phyloP scores from a whole-genome alignment of 768 basidiomycete genomes.

The Russula abietina region DNA sequence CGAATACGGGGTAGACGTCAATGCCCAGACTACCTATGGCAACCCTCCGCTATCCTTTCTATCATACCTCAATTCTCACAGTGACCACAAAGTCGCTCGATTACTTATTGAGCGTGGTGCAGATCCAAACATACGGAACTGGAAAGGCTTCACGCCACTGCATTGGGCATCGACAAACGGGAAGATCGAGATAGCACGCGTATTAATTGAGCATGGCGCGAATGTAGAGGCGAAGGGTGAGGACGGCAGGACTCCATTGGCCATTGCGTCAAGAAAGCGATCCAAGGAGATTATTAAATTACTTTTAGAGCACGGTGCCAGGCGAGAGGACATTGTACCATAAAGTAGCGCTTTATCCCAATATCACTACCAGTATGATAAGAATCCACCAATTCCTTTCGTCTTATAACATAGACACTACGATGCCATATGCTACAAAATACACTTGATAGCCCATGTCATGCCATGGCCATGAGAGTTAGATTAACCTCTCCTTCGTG shows the following conservation, averaged over 20 bases:
- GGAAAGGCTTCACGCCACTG: neutral
- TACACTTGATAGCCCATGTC: too few relatives aligned
- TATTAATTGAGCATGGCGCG: neutral
- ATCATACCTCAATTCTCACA: accelerated
- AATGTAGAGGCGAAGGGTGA: neutral
- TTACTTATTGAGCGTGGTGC: neutral
- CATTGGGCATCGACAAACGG: neutral
- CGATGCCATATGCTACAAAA: too few relatives aligned
- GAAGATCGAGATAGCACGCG: neutral
- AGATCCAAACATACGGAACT: neutral
- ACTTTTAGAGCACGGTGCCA: neutral
- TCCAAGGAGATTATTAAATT: neutral
- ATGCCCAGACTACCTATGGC: neutral
- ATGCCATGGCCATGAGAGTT: too few relatives aligned
- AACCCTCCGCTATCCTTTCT: neutral
- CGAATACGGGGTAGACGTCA: neutral
- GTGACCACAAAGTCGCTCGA: neutral
- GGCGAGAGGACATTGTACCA: neutral
- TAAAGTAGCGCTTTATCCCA: too few relatives aligned
- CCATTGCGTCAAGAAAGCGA: neutral
- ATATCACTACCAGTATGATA: too few relatives aligned
- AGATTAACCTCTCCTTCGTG: too few relatives aligned
- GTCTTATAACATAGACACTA: too few relatives aligned
- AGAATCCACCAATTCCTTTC: too few relatives aligned
- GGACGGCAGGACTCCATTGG: neutral